Base-by-base conservation (phyloP, 495 filamentous ascomycete genomes). In the Gamarada debralockiae region DNA sequence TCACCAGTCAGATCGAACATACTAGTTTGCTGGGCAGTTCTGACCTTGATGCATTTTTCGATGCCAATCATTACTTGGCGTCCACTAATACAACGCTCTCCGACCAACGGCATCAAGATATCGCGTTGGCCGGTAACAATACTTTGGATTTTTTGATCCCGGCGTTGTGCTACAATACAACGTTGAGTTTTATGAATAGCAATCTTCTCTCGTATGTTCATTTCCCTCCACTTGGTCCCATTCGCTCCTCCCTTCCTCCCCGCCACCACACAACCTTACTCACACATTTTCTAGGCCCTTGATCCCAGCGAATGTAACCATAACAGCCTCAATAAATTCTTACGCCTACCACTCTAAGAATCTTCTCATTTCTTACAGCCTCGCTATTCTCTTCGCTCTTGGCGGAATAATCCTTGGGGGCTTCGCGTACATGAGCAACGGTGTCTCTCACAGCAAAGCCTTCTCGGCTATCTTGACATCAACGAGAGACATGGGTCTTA, bases 301-400 rank as follows among this genome's bases (percentile, higher is more conserved):
- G 9, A 15, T 29, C 3, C 14, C 15, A 9, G 49, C 34, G 3
- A 43, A 34, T 24, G 53, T 63, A 13, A 38, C 15, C 23, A 2
- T 36, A 8, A 46, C 34, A 9, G 12, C 2, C 12, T 27, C 50
- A 0, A 33, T 54, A 8, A 56, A 59, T 29, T 15, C n/a, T 20
- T 65, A 63, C 45, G 31, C 41, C 40, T 65, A 63, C 51, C 48
- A 55, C 25, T 44, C 61, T 15, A 47, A 59, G 22, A 64, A 53
- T n/a, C 59, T 65, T 14, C 51, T 67, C 15, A 64, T 64, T 9
- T 61, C 75, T 7, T 75, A 79, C 56, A 72, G 65, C 18, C 50
- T 65, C 14, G 53, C 74, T 9, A 74, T 77, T 66, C 56, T 65
- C 10, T 23, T 70, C 21, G 62, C 67, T 39, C 64, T 71, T 44